Conservation (phyloP, 1,139 yeast genomes). For the Diutina ranongensis region DNA sequence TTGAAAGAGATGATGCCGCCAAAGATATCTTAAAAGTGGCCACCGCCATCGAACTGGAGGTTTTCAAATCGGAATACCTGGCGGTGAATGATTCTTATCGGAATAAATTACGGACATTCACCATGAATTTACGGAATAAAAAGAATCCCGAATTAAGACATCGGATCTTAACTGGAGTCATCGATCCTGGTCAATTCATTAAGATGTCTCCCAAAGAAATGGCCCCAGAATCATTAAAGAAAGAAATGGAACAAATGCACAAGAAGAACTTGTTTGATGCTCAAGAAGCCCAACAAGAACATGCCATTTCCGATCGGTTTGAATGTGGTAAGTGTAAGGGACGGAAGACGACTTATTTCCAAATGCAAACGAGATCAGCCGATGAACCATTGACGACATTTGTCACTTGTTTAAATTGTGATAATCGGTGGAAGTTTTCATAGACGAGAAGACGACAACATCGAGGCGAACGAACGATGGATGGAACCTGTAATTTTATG, state of each 20-base stretch:
- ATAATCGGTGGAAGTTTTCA: conserved; percentile 94
- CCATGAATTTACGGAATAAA: conserved; percentile 78
- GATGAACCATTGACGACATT: conserved; percentile 98
- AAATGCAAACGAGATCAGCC: conserved; percentile 95
- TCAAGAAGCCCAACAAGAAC: conserved; percentile 94
- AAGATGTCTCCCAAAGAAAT: conserved; percentile 84
- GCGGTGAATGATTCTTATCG: conserved; percentile 51
- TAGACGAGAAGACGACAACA: no score
- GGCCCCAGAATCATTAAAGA: conserved; percentile 84
- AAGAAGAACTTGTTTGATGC: conserved; percentile 91
- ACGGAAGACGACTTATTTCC: conserved; percentile 92
- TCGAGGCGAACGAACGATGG: not conserved
- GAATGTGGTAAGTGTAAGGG: conserved; percentile 97
- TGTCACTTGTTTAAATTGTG: conserved; percentile 96
- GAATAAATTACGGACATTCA: conserved; percentile 71
- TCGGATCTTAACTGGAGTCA: conserved; percentile 53
- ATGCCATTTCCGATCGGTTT: conserved; percentile 93
- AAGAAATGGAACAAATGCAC: conserved; percentile 76
- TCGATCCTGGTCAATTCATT: conserved; percentile 54
- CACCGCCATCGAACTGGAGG: conserved; percentile 62
- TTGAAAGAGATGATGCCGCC: conserved; percentile 50
- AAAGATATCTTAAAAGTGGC: conserved; percentile 51
- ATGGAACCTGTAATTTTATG: not conserved
- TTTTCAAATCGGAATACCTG: conserved; percentile 47
- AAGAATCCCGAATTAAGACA: conserved; percentile 77